phyloP scores from a whole-genome alignment of 495 filamentous ascomycete genomes.

The Hypoxylon lenormandii region DNA sequence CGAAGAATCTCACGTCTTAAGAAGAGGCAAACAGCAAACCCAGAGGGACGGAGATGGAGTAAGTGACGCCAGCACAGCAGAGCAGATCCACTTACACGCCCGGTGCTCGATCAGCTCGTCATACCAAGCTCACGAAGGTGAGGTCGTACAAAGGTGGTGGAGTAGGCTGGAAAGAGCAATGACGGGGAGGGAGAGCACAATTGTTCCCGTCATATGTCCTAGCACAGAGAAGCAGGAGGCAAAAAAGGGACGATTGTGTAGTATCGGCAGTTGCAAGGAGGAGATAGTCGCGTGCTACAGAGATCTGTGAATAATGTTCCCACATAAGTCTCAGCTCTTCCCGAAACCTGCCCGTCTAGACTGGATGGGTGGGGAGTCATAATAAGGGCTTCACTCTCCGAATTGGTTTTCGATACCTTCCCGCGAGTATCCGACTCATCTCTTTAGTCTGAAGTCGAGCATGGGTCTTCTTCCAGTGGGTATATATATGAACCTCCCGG shows the following conservation, averaged over 20 bases:
- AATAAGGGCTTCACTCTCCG: constrained; percentile 13
- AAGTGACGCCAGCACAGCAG: constrained; percentile 26
- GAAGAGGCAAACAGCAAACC: constrained; percentile 8
- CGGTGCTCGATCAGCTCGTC: constrained; percentile 33
- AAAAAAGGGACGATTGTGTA: constrained; percentile 45
- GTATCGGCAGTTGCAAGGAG: constrained; percentile 43
- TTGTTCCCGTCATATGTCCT: constrained; percentile 39
- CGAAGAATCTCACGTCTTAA: not conserved
- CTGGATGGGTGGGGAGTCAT: constrained; percentile 31
- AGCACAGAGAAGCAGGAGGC: constrained; percentile 41
- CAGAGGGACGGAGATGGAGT: constrained; percentile 21
- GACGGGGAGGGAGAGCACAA: constrained; percentile 24
- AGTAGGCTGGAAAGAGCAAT: constrained; percentile 28
- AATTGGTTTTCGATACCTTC: constrained; percentile 19
- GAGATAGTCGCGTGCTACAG: constrained; percentile 48
- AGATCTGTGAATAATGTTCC: constrained; percentile 39
- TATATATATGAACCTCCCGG: constrained; percentile 38
- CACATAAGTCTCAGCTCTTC: constrained; percentile 46
- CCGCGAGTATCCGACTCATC: not conserved
- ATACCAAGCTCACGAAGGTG: constrained; percentile 29
- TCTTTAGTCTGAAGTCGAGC: constrained; percentile 10
- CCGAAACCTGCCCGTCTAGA: constrained; percentile 44
- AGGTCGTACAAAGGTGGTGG: constrained; percentile 37
- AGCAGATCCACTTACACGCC: constrained; percentile 12
- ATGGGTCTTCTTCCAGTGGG: constrained; percentile 13